Evolutionary conservation across 176 grass and related monocot genomes (phyloP), one percentile per base, ranked within the genome.

Genomic region (Ananas comosus): DNA sequence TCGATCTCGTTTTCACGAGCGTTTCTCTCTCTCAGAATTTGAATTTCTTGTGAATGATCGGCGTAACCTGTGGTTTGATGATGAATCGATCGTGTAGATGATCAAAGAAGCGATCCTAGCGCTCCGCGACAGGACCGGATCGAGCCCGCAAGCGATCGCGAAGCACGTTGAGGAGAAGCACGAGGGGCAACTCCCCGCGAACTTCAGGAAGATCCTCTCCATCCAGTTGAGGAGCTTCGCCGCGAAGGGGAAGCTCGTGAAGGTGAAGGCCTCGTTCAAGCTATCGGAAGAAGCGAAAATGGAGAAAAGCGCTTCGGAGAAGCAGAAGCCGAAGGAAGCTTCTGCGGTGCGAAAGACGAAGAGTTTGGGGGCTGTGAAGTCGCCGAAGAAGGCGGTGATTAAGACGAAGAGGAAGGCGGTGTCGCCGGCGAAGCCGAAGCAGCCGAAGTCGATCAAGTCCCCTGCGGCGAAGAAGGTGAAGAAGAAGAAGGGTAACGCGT

Each of bases 211-310:
- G 80, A 85, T 88, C 10, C 78, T 99, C 4, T 79, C 80, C 17
- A 80, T 81, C 51, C 84, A 88, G 53, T 64, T 99, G 47, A 84
- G 74, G 13, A 64, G 69, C 0, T 86, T 70, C 28, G 78, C 85
- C 13, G 51, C 81, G 24, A 99, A 94, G 77, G 95, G 90, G 8
- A 94, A 86, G 86, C 87, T 99, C 22, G 95, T 94, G 3, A 99
- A 91, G 85, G 82, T 99, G 69, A 99, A 93, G 87, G 85, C 87
- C n/a, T 99, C 95, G 4, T 99, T 91, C 85, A 99, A 91, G 90
- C 82, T 94, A 51, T 94, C 95, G 9, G 87, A 88, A 10, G 49
- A 74, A 0, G 82, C 76, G 47, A 92, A 89, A 73, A 85, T 78
- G 59, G 78, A 53, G 0, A 64, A 10, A 11, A 61, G 17, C 7